Conservation (phyloP, 2,329 filamentous ascomycete genomes). For the Aspergillus luchuensis region DNA sequence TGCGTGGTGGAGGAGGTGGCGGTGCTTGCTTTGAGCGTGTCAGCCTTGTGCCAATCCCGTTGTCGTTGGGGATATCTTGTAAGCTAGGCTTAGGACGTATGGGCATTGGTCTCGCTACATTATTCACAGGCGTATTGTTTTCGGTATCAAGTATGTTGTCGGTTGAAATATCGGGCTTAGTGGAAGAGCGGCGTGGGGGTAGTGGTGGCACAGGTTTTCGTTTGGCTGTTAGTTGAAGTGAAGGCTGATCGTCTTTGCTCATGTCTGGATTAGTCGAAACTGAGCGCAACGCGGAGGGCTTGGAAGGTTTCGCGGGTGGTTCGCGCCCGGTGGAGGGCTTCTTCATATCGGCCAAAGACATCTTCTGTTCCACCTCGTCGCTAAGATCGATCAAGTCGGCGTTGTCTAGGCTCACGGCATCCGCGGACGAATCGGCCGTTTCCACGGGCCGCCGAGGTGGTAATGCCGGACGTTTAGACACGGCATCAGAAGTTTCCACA, state of each 20-base stretch:
- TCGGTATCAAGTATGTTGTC: neutral
- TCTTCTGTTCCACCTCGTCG: slow-evolving; percentile 31
- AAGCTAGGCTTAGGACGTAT: neutral
- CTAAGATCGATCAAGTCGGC: slow-evolving; percentile 45
- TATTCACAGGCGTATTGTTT: slow-evolving; percentile 8
- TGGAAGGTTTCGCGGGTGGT: slow-evolving; percentile 48
- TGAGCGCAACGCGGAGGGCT: slow-evolving; percentile 46
- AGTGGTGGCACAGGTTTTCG: slow-evolving; percentile 42
- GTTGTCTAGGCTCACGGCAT: slow-evolving; percentile 30
- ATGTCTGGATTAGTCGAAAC: slow-evolving; percentile 29
- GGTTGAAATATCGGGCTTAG: slow-evolving; percentile 15
- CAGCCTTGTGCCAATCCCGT: slow-evolving; percentile 5
- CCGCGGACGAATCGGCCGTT: slow-evolving; percentile 18
- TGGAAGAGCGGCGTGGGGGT: slow-evolving; percentile 37
- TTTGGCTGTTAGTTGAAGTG: slow-evolving; percentile 27
- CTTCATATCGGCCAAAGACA: slow-evolving; percentile 15
- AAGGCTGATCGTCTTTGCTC: slow-evolving; percentile 10
- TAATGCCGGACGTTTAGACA: slow-evolving; percentile 39
- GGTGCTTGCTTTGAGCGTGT: slow-evolving; percentile 31
- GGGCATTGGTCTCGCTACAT: slow-evolving; percentile 11
- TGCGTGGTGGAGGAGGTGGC: slow-evolving; percentile 35
- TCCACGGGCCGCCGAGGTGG: slow-evolving; percentile 41
- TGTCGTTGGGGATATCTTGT: slow-evolving; percentile 2
- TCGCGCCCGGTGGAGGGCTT: slow-evolving; percentile 25
- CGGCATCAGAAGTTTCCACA: slow-evolving; percentile 29